Conservation (phyloP, 345 rosid genomes). For the Conringia planisiliqua region DNA sequence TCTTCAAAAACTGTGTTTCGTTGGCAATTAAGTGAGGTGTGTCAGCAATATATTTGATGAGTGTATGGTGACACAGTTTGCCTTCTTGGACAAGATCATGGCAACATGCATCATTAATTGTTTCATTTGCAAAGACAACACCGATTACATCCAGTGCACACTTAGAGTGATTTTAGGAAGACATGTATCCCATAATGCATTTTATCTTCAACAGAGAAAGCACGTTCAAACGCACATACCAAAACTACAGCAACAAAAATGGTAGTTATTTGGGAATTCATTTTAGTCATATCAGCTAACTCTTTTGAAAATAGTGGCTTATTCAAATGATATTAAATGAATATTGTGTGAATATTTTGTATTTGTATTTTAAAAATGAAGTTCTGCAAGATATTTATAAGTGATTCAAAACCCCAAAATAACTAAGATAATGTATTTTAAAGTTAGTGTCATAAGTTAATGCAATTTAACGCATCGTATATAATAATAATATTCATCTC, state of each 20-base stretch:
- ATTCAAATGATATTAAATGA: too few species aligned
- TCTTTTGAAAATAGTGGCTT: not conserved
- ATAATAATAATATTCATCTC: too few species aligned
- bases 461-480: too few species aligned
- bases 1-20: not conserved
- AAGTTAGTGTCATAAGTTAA: too few species aligned
- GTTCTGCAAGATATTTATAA: too few species aligned
- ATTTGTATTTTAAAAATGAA: too few species aligned
- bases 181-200: not conserved
- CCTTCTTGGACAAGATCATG: not conserved
- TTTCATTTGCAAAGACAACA: not conserved
- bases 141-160: not conserved
- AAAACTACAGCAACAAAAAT: not conserved
- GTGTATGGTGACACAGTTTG: not conserved
- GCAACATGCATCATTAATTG: not conserved
- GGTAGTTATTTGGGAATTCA: not conserved
- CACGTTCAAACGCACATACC: not conserved
- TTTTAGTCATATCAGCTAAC: not conserved
- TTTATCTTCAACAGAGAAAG: not conserved
- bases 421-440: too few species aligned
- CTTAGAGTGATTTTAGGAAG: not conserved
- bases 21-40: too few species aligned
- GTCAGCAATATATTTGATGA: too few species aligned
- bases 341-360: too few species aligned
- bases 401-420: too few species aligned